Conservation (phyloP, 176 grass and related monocot genomes). For the Musa beccarii region DNA sequence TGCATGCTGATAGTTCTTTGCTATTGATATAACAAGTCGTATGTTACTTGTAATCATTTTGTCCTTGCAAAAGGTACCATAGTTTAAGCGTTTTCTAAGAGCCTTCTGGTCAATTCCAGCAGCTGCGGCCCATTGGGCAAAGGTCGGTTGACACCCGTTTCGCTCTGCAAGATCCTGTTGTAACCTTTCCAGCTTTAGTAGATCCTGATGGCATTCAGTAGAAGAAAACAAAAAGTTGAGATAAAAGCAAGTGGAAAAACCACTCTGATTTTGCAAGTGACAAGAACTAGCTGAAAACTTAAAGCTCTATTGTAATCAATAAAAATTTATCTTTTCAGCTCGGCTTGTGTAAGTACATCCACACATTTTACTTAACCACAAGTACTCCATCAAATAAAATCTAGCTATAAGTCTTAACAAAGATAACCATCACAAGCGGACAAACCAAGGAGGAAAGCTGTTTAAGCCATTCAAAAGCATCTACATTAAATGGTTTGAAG, state of each 20-base stretch:
- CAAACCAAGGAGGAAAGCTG: neutral
- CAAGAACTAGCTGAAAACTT: neutral
- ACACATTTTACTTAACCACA: neutral
- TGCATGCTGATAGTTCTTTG: conserved; percentile 50
- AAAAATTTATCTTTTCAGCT: neutral
- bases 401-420: neutral
- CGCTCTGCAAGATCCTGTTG: conserved; percentile 33
- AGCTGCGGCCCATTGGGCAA: conserved; percentile 78
- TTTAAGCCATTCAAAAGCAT: neutral
- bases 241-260: conserved; percentile 1
- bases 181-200: conserved; percentile 52
- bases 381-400: neutral
- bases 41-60: conserved; percentile 80
- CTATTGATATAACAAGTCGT: conserved; percentile 82
- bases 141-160: conserved; percentile 42
- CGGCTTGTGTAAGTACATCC: neutral
- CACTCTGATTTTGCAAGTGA: neutral
- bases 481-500: neutral
- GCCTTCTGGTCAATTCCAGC: conserved; percentile 42
- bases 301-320: neutral
- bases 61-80: conserved; percentile 63
- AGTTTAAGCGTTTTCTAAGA: conserved; percentile 38
- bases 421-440: neutral
- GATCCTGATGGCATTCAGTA: conserved; percentile 50
- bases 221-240: conserved; percentile 10